Evolutionary conservation across 768 basidiomycete genomes (phyloP), one percentile per base, ranked within the genome.

Genomic region (Boletus fagicola): DNA sequence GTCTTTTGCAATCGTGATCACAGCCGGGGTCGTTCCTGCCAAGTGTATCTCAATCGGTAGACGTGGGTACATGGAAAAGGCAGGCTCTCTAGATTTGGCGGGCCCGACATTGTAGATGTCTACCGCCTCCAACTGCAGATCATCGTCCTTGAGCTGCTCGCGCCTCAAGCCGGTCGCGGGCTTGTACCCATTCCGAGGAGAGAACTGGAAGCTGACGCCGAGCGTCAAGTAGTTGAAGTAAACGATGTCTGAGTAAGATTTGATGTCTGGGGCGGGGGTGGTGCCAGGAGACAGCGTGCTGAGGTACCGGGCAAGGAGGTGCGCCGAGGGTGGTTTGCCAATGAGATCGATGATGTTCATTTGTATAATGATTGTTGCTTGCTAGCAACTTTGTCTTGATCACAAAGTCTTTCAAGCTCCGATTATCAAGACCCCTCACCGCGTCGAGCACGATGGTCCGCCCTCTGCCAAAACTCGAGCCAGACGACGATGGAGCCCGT

Each of bases 161-260:
- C 77, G 71, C 50, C 72, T 73, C 33, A 80, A 65, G 20, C 79
- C 81, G 11, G 73, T 66, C 53, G 68, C 71, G 24, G 84, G 86
- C 64, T 79, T 83, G 74, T 90, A 90, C 26, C 83, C 86, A 20
- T 80, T 75, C 50, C 72, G 72, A 6, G 92, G 92, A 24, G 78
- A 62, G 75, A 88, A 95, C 63, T 88, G 82, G 46, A 97, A 74
- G 61, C 93, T 95, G 65, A 96, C 65, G 12, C 95, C 95, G 31
- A 95, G 78, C 1, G 78, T 33, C 66, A 79, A 81, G 75, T 92
- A 95, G 70, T 92, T 95, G 76, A 91, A 82, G 77, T 94, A 98
- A 61, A 93, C 84, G 9, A 82, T 81, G 70, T 97, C 92, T 30
- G 90, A 69, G 70, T 92, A 94, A 0, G 84, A 77, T 69, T 91